phyloP scores from a whole-genome alignment of 2,329 filamentous ascomycete genomes.

The Aspergillus glaucus region DNA sequence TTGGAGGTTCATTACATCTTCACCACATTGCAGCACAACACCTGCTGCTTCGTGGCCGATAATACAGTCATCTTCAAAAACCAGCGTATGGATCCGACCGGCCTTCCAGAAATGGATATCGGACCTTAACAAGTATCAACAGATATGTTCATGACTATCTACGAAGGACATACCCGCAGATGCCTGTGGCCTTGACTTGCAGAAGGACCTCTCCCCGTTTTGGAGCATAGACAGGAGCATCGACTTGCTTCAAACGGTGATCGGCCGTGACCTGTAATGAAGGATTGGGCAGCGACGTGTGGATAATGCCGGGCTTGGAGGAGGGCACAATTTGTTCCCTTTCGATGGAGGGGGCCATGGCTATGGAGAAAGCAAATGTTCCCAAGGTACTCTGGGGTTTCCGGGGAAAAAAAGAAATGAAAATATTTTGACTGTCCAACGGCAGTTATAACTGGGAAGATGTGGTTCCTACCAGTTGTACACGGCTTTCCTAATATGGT shows the following conservation, averaged over 20 bases:
- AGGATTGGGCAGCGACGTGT: slow-evolving; percentile 39
- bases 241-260: slow-evolving; percentile 51
- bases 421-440: not conserved
- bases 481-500: not conserved
- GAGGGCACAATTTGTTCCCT: not conserved
- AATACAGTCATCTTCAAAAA: slow-evolving; percentile 58
- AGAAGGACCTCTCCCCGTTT: slow-evolving; percentile 51
- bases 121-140: slow-evolving; percentile 38
- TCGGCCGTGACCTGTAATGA: slow-evolving; percentile 56
- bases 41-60: slow-evolving; percentile 61
- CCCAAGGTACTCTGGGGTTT: not conserved
- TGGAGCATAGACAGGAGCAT: slow-evolving; percentile 53
- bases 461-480: not conserved
- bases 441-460: not conserved
- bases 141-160: not conserved
- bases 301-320: not conserved
- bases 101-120: slow-evolving; percentile 65
- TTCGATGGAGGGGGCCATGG: not conserved
- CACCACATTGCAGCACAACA: slow-evolving; percentile 52
- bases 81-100: slow-evolving; percentile 57
- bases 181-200: slow-evolving; percentile 58
- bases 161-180: slow-evolving; percentile 49
- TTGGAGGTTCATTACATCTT: slow-evolving; percentile 48
- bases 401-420: not conserved
- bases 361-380: not conserved